Evolutionary conservation across 805 yeast species (phyloP).

Genomic region (Yamadazyma phyllophila): DNA sequence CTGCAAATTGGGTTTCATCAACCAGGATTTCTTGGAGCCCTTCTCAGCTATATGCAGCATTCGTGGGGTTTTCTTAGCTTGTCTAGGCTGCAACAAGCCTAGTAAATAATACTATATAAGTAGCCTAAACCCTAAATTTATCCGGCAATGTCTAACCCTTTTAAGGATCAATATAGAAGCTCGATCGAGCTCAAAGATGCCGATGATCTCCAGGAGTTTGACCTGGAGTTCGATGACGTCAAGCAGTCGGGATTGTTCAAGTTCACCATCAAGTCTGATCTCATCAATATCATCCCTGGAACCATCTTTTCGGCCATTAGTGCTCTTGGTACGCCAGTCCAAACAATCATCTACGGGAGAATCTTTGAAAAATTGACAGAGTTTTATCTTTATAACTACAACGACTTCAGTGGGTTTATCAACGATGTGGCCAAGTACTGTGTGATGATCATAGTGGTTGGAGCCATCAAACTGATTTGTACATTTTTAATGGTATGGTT

Average conservation of each 20-base stretch:
- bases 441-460: conserved; percentile 32
- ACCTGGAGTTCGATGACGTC: conserved; percentile 2
- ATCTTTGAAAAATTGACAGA: conserved; percentile 45
- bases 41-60: not conserved
- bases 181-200: conserved; percentile 3
- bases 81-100: not conserved
- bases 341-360: conserved; percentile 64
- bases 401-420: conserved; percentile 22
- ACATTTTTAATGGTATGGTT: conserved; percentile 53
- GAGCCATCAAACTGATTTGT: conserved; percentile 28
- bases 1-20: no score
- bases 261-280: conserved; percentile 17
- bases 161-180: not conserved
- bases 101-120: conserved; percentile 13
- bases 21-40: not conserved
- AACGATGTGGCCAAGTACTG: conserved; percentile 25
- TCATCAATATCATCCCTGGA: conserved; percentile 21
- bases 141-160: conserved; percentile 67
- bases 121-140: conserved; percentile 85
- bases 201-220: not conserved
- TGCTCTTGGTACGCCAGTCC: conserved; percentile 59
- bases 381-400: conserved; percentile 30
- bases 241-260: conserved; percentile 14
- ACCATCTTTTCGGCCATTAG: conserved; percentile 42
- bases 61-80: not conserved